phyloP scores from a whole-genome alignment of 2,329 filamentous ascomycete genomes.

The Alternaria arborescens region DNA sequence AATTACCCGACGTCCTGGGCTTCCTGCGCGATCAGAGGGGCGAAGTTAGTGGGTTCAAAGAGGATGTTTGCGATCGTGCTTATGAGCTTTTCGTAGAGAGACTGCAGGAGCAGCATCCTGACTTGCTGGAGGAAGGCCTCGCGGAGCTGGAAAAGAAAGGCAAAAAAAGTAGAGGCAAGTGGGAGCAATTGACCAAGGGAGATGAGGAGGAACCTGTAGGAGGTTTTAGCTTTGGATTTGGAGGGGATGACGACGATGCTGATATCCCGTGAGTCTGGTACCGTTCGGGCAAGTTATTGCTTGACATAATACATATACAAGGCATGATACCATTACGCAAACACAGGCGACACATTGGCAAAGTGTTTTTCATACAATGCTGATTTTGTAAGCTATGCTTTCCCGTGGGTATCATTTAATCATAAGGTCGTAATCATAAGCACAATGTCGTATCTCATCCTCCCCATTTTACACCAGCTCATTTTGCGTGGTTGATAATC shows the following conservation, averaged over 20 bases:
- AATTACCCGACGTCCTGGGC: slow-evolving; percentile 76
- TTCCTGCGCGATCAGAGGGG: slow-evolving; percentile 85
- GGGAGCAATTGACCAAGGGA: slow-evolving; percentile 77
- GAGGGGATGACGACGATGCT: slow-evolving; percentile 62
- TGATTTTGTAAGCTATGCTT: not conserved
- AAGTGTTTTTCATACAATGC: not conserved
- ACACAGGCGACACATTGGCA: not conserved
- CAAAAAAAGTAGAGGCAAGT: slow-evolving; percentile 75
- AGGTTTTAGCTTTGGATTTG: slow-evolving; percentile 69
- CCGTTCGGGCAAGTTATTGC: not conserved
- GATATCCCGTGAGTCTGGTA: slow-evolving; percentile 40
- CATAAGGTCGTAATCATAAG: slow-evolving; percentile 17
- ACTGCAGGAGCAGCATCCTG: slow-evolving; percentile 69
- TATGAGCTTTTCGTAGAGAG: slow-evolving; percentile 78
- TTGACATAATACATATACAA: not conserved
- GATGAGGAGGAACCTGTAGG: slow-evolving; percentile 55
- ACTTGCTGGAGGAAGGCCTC: slow-evolving; percentile 70
- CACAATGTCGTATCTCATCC: slow-evolving; percentile 2
- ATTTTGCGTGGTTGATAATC: slow-evolving; percentile 86
- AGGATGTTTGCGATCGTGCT: slow-evolving; percentile 71
- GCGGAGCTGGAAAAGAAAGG: slow-evolving; percentile 70
- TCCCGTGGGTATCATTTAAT: slow-evolving; percentile 13
- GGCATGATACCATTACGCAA: not conserved
- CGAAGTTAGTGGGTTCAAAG: slow-evolving; percentile 86
- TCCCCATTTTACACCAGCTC: slow-evolving; percentile 24